Conservation (phyloP, 352 stramenopile genomes). For the Blastocystis sp. region DNA sequence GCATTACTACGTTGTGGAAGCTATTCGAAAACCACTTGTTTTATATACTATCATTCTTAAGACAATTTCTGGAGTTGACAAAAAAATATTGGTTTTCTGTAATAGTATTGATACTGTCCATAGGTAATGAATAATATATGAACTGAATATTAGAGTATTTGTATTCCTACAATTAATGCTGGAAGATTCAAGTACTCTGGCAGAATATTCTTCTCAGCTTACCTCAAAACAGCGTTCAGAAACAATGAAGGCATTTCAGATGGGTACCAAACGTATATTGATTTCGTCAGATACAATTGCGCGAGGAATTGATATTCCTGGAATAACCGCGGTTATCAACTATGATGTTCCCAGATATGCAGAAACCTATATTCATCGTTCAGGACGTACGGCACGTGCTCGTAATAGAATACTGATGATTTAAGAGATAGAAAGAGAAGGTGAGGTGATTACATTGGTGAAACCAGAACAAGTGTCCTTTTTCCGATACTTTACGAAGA, state of each 20-base stretch:
- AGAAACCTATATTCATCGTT: slow-evolving; percentile 89
- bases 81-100: slow-evolving; percentile 41
- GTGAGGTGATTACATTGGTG: slow-evolving; percentile 70
- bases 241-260: slow-evolving; percentile 36
- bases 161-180: neutral
- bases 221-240: neutral
- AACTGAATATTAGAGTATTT: neutral
- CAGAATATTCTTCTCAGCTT: slow-evolving; percentile 38
- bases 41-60: neutral
- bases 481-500: slow-evolving; percentile 43
- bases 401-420: slow-evolving; percentile 80
- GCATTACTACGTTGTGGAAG: slow-evolving; percentile 14
- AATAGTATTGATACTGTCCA: slow-evolving; percentile 56
- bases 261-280: slow-evolving; percentile 71
- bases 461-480: slow-evolving; percentile 33
- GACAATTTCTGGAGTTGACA: neutral
- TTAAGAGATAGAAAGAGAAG: slow-evolving; percentile 75
- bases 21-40: slow-evolving; percentile 27
- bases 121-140: neutral
- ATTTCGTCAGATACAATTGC: slow-evolving; percentile 88
- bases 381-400: slow-evolving; percentile 82
- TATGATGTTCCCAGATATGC: slow-evolving; percentile 86
- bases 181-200: neutral
- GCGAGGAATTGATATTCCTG: slow-evolving; percentile 86
- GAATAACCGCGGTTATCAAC: slow-evolving; percentile 87